Evolutionary conservation across 2,329 filamentous ascomycete species (phyloP).

Genomic region (Saccharata proteae): DNA sequence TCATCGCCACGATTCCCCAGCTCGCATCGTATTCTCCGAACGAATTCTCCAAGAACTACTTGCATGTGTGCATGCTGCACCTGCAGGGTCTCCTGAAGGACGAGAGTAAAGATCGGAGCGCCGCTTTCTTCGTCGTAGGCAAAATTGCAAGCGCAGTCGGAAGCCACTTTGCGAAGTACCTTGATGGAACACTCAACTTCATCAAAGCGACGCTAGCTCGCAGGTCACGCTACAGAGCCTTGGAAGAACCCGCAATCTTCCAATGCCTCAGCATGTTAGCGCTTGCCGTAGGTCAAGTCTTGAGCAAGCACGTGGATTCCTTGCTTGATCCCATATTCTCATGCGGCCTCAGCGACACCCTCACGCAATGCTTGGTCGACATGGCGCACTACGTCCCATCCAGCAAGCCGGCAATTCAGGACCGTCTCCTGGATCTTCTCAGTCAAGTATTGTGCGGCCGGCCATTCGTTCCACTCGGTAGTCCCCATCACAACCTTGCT

Average conservation of each 20-base stretch:
- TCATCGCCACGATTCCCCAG: slow-evolving; percentile 83
- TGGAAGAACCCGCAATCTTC: slow-evolving; percentile 68
- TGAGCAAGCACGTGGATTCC: slow-evolving; percentile 97
- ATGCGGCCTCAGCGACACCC: slow-evolving; percentile 82
- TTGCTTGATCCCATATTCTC: slow-evolving; percentile 93
- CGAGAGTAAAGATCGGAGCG: slow-evolving; percentile 75
- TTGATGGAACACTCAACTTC: slow-evolving; percentile 87
- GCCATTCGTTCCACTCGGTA: slow-evolving; percentile 83
- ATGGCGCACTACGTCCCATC: slow-evolving; percentile 99
- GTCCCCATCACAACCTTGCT: slow-evolving; percentile 65
- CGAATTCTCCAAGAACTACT: slow-evolving; percentile 75
- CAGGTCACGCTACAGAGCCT: slow-evolving; percentile 49
- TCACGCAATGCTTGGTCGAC: slow-evolving; percentile 91
- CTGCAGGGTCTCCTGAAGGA: slow-evolving; percentile 88
- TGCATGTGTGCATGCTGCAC: slow-evolving; percentile 96
- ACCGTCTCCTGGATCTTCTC: slow-evolving; percentile 84
- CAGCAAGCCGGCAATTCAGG: slow-evolving; percentile 84
- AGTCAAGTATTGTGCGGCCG: slow-evolving; percentile 88
- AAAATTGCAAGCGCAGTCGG: slow-evolving; percentile 94
- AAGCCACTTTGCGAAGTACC: slow-evolving; percentile 85
- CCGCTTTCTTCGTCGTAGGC: slow-evolving; percentile 90
- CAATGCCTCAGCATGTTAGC: slow-evolving; percentile 96
- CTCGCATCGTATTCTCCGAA: slow-evolving; percentile 84
- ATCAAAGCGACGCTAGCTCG: slow-evolving; percentile 81
- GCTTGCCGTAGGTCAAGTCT: slow-evolving; percentile 84